These are phyloP conservation scores for Apiotrichum sp. DNA, from an alignment of 1,284 basidiomycete genomes.

Conservation along the genomic window DNA sequence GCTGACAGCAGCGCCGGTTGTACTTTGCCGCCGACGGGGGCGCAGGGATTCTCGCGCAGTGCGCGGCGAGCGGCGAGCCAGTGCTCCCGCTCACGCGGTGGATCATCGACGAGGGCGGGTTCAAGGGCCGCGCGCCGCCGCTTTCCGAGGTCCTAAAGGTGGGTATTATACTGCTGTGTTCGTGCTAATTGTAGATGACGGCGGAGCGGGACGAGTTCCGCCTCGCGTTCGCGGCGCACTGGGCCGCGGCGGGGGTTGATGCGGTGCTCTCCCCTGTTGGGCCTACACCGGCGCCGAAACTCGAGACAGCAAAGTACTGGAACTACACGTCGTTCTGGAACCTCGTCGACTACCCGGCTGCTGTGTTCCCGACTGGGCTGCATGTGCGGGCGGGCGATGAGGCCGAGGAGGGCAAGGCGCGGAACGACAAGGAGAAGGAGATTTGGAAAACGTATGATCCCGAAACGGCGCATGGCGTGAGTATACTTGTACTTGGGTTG, in stretches of 20 bases:
- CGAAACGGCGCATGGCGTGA: background rate
- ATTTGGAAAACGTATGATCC: slow-evolving; percentile 25
- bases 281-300: slow-evolving; percentile 22
- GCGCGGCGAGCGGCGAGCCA: slow-evolving; percentile 30
- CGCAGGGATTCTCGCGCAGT: slow-evolving; percentile 13
- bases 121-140: slow-evolving; percentile 16
- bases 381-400: slow-evolving; percentile 33
- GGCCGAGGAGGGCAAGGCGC: slow-evolving; percentile 13
- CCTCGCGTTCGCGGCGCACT: slow-evolving; percentile 24
- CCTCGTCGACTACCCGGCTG: slow-evolving; percentile 58
- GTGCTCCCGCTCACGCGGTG: slow-evolving; percentile 35
- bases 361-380: slow-evolving; percentile 58
- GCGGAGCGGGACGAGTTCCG: slow-evolving; percentile 29
- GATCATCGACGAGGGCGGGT: slow-evolving; percentile 20
- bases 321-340: slow-evolving; percentile 61
- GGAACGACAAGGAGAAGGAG: slow-evolving; percentile 4
- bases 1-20: slow-evolving; percentile 13
- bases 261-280: slow-evolving; percentile 26
- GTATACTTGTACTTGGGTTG: background rate
- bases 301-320: slow-evolving; percentile 23
- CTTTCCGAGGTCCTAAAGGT: slow-evolving; percentile 13
- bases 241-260: slow-evolving; percentile 28
- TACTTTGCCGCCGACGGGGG: slow-evolving; percentile 41
- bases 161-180: no score
- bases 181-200: slow-evolving; percentile 24